A percentile compares a stretch with the other conserved stretches of the same genome.
Evolutionary conservation across 768 basidiomycete genomes (phyloP).

Genomic region (Suillus sp.): DNA sequence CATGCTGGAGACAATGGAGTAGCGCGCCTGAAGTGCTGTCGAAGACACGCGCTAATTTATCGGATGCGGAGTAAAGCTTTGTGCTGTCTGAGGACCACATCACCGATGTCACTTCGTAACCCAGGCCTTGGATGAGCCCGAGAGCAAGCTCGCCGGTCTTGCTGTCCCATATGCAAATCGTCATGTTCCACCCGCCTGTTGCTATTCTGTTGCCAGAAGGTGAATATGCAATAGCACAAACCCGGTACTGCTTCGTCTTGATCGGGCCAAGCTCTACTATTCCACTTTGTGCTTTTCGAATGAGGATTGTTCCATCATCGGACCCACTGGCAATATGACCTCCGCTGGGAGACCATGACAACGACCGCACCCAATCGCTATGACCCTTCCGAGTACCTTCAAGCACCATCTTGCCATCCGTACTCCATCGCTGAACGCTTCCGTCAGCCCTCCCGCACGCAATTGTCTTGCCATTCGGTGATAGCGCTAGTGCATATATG

Average conservation of each 20-base stretch:
- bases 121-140: not conserved
- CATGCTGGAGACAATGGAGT: not conserved
- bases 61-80: not conserved
- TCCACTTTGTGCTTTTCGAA: not conserved
- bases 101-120: not conserved
- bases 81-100: not conserved
- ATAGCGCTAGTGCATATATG: not conserved
- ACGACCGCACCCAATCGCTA: not conserved
- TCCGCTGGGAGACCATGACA: not conserved
- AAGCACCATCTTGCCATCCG: not conserved
- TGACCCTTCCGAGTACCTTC: not conserved
- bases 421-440: not conserved
- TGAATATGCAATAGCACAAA: not conserved
- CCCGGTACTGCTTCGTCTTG: slow-evolving; percentile 1
- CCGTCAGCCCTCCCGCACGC: not conserved
- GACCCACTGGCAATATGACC: not conserved
- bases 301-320: slow-evolving; percentile 1
- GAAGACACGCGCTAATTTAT: not conserved
- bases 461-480: not conserved
- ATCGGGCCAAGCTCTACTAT: not conserved
- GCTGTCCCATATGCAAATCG: not conserved
- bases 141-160: not conserved
- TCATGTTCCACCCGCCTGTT: not conserved
- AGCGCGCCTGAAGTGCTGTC: not conserved
- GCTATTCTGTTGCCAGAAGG: slow-evolving; percentile 1